A percentile compares a stretch with the other conserved stretches of the same genome.
Evolutionary conservation across 73 alveolate genomes (phyloP).

Genomic region (Paramecium biaurelia): DNA sequence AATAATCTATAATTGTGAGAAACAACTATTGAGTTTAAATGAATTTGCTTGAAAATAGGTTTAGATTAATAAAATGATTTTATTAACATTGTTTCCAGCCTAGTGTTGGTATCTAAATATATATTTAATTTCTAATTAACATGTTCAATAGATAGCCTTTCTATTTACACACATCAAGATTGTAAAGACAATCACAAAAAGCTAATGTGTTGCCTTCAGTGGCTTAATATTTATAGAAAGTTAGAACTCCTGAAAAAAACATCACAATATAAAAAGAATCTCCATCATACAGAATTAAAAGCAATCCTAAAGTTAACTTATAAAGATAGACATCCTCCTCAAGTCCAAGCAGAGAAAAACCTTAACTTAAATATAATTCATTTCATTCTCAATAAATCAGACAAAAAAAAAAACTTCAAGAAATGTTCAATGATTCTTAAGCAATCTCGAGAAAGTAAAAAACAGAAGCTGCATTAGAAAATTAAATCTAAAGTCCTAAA

Average conservation of each 20-base stretch:
- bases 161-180: neutral
- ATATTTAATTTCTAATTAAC: neutral
- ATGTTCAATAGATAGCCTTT: neutral
- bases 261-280: neutral
- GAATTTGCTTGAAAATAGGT: neutral
- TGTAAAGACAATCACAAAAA: neutral
- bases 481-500: neutral
- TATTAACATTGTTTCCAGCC: neutral
- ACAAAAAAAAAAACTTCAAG: neutral
- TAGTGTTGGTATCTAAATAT: neutral
- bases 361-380: neutral
- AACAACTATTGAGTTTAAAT: neutral
- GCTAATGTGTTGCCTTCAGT: neutral
- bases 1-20: neutral
- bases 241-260: neutral
- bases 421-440: neutral
- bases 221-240: constrained; percentile 12
- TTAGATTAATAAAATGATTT: neutral
- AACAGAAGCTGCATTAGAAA: neutral
- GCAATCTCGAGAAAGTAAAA: neutral
- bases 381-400: neutral
- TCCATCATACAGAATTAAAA: neutral
- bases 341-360: neutral
- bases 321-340: neutral
- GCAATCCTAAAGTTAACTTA: neutral